Percentiles rank a stretch among this genome's conserved stretches.
These are phyloP conservation scores for Solanum hybrid DNA, from an alignment of 305 asterid genomes.

Conservation along the genomic window DNA sequence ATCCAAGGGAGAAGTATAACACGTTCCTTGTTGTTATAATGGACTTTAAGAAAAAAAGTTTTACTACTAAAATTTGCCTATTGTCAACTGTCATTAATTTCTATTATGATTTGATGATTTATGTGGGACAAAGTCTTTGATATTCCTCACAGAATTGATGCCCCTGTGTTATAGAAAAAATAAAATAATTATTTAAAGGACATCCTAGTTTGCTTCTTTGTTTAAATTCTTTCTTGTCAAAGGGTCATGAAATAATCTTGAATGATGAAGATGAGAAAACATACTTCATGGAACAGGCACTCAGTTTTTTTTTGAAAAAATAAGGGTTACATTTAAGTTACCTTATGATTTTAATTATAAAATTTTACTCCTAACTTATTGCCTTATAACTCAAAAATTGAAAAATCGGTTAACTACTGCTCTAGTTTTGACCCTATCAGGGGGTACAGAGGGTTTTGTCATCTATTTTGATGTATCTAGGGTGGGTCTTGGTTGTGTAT, in stretches of 20 bases:
- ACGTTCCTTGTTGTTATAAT: background rate
- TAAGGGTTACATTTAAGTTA: background rate
- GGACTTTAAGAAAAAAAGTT: background rate
- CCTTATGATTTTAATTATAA: background rate
- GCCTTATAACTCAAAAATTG: too few relatives aligned
- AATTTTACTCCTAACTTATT: background rate
- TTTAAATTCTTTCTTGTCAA: background rate
- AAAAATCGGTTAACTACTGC: too few relatives aligned
- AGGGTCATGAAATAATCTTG: background rate
- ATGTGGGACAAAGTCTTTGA: background rate
- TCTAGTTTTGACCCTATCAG: too few relatives aligned
- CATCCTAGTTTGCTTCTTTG: background rate
- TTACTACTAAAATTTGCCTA: background rate
- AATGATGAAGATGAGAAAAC: background rate
- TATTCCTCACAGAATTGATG: background rate
- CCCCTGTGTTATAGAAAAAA: background rate
- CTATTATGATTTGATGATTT: background rate
- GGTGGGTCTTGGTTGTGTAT: too few relatives aligned
- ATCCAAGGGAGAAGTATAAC: background rate
- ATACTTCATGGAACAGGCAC: background rate
- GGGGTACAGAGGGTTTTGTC: too few relatives aligned
- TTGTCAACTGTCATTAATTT: background rate
- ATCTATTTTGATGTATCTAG: too few relatives aligned
- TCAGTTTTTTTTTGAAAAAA: background rate
- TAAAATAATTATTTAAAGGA: too few relatives aligned